Evolutionary conservation across 441 rosid genomes (phyloP).

Genomic region (Brassica hybrid): DNA sequence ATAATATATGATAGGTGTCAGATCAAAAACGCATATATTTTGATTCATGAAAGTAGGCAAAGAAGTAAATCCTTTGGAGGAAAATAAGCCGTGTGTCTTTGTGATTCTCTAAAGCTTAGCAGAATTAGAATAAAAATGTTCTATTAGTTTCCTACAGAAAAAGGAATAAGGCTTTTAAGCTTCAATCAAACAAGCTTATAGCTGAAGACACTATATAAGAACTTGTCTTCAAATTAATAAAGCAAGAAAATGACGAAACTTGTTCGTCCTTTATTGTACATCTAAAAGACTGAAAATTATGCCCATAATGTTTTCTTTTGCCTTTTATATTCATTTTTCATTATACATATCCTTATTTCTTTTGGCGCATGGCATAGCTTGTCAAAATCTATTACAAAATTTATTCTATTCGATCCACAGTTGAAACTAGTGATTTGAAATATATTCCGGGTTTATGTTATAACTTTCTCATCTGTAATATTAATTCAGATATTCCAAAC

Average conservation of each 20-base stretch:
- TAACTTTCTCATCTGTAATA: background rate
- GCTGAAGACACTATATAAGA: conserved; percentile 40
- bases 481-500: conserved; percentile 21
- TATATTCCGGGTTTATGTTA: conserved; percentile 26
- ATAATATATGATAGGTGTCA: conserved; percentile 1
- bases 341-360: conserved; percentile 24
- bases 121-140: conserved; percentile 24
- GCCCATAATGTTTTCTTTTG: conserved; percentile 40
- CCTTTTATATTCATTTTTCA: conserved; percentile 35
- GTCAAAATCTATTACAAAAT: conserved; percentile 26
- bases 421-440: conserved; percentile 21
- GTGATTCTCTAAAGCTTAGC: conserved; percentile 35
- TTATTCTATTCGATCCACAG: conserved; percentile 25
- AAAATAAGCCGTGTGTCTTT: conserved; percentile 37
- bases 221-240: conserved; percentile 29
- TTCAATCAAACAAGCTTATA: conserved; percentile 43
- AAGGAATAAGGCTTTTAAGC: conserved; percentile 45
- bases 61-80: conserved; percentile 33
- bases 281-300: conserved; percentile 32
- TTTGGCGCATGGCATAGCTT: conserved; percentile 38
- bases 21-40: background rate
- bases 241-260: conserved; percentile 35
- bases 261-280: conserved; percentile 49
- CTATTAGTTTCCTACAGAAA: conserved; percentile 18
- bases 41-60: conserved; percentile 8